These are phyloP conservation scores for Bauhinia variegata DNA, from an alignment of 306 rosid species.

Conservation along the genomic window DNA sequence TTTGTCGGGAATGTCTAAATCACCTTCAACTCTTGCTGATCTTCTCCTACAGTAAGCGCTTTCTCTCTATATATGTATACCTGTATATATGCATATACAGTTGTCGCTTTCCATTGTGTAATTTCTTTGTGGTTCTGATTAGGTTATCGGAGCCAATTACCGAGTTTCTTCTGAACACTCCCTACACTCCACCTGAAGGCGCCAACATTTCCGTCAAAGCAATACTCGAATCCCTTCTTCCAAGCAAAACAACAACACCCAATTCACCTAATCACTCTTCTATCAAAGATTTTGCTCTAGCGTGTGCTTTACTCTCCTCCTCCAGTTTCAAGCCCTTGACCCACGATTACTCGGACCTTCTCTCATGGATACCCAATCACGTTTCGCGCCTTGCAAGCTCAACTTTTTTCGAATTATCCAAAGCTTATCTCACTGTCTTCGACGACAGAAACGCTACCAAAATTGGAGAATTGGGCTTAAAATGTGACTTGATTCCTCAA, in stretches of 20 bases:
- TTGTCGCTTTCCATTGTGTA: not conserved
- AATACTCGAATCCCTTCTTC: conserved; percentile 65
- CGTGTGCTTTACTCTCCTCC: conserved; percentile 69
- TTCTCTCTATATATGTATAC: conserved; percentile 5
- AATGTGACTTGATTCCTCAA: conserved; percentile 38
- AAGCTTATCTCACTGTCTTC: conserved; percentile 41
- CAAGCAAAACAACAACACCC: conserved; percentile 21
- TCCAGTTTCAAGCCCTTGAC: conserved; percentile 47
- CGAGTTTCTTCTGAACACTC: conserved; percentile 44
- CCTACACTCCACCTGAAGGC: conserved; percentile 45
- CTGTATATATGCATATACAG: too few species aligned
- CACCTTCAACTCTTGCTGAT: conserved; percentile 46
- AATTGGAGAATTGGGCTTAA: conserved; percentile 53
- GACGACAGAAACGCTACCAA: conserved; percentile 35
- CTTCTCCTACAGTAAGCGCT: conserved; percentile 54
- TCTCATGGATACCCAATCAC: conserved; percentile 71
- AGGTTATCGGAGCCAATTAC: conserved; percentile 62
- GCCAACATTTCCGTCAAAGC: conserved; percentile 60
- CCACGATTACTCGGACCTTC: conserved; percentile 43
- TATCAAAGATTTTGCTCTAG: conserved; percentile 67
- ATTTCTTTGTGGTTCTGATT: conserved; percentile 11
- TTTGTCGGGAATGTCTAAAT: conserved; percentile 51
- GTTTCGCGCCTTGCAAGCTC: conserved; percentile 52
- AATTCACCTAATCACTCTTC: conserved; percentile 39
- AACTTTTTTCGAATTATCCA: conserved; percentile 56